A percentile compares a stretch with the other conserved stretches of the same genome.
These are phyloP conservation scores for Fusarium aywerte DNA, from an alignment of 2,329 filamentous ascomycete species.

Conservation along the genomic window DNA sequence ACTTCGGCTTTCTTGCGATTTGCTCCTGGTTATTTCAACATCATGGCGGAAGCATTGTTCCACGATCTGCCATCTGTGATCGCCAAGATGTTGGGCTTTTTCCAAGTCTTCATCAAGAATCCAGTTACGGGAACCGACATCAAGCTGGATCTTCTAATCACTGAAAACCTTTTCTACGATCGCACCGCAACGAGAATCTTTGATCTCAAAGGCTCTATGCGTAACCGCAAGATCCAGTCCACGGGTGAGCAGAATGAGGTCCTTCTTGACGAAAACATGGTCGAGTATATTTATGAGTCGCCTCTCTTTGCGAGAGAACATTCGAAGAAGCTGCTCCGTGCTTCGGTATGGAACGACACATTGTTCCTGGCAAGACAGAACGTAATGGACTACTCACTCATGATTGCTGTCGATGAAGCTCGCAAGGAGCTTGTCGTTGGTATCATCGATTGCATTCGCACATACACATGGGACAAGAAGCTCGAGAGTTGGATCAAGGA, in stretches of 20 bases:
- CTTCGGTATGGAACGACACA: constrained; percentile 97
- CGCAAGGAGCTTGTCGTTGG: constrained; percentile 93
- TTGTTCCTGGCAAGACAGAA: constrained; percentile 94
- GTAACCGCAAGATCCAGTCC: constrained; percentile 95
- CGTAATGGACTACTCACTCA: constrained; percentile 98
- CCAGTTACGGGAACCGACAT: constrained; percentile 90
- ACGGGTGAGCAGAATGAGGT: constrained; percentile 98
- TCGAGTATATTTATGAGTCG: constrained; percentile 98
- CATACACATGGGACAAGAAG: constrained; percentile 99
- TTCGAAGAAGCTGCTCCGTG: constrained; percentile 90
- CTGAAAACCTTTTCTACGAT: constrained; percentile 99
- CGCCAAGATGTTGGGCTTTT: constrained; percentile 99
- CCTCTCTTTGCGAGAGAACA: constrained; percentile 96
- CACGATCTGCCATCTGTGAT: constrained; percentile 96
- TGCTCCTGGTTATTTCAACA: constrained; percentile 95
- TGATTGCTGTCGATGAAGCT: constrained; percentile 95
- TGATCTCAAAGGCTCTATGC: constrained; percentile 97
- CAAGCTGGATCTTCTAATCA: constrained; percentile 92
- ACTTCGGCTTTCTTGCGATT: constrained; percentile 95
- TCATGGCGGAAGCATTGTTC: constrained; percentile 96
- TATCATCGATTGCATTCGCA: constrained; percentile 98
- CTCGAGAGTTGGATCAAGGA: constrained; percentile 99
- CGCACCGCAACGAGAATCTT: constrained; percentile 89
- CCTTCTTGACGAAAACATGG: constrained; percentile 96
- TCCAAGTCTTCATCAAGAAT: constrained; percentile 97